These are phyloP conservation scores for Trichoderma guizhouense DNA, from an alignment of 2,329 filamentous ascomycete genomes.

Conservation along the genomic window DNA sequence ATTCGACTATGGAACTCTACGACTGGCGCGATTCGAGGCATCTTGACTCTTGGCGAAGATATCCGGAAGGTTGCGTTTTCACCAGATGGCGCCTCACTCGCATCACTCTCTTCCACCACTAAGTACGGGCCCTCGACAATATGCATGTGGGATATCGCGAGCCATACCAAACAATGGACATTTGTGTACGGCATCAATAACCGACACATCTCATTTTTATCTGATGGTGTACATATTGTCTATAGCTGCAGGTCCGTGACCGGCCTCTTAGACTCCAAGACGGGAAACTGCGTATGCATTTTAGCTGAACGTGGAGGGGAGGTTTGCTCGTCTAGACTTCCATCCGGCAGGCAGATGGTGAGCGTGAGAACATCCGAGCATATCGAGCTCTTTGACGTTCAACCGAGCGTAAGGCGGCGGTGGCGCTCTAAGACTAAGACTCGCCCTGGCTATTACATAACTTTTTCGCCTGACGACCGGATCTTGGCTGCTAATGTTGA, in stretches of 20 bases:
- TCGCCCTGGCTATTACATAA: not conserved
- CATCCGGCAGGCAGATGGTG: not conserved
- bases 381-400: not conserved
- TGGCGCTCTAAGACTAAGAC: no score
- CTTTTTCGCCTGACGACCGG: not conserved
- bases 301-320: not conserved
- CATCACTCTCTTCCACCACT: not conserved
- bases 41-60: not conserved
- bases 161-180: no score
- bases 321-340: not conserved
- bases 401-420: not conserved
- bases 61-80: not conserved
- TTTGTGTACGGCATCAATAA: accelerated
- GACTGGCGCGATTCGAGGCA: not conserved
- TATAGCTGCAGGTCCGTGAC: accelerated
- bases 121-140: not conserved
- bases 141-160: not conserved
- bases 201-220: not conserved
- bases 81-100: not conserved
- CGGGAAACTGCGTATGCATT: not conserved
- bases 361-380: accelerated
- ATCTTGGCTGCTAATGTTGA: accelerated
- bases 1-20: not conserved
- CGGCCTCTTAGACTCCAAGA: not conserved
- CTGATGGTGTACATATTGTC: not conserved